Percentiles rank a stretch among this genome's conserved stretches.
These are phyloP conservation scores for Tetracladium maxilliforme DNA, from an alignment of 2,329 filamentous ascomycete genomes.

Conservation along the genomic window DNA sequence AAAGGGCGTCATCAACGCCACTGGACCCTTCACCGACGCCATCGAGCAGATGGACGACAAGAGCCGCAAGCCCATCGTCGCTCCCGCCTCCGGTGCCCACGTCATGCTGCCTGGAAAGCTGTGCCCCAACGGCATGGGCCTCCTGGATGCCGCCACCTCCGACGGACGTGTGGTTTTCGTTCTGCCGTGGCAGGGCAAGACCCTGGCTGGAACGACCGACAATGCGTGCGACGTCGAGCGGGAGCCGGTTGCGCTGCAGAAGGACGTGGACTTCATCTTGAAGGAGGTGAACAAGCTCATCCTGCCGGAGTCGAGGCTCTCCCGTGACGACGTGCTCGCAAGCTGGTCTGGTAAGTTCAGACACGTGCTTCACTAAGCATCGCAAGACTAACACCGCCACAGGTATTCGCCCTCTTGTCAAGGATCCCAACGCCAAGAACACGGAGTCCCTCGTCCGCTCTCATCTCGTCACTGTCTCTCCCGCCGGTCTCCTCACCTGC, in stretches of 20 bases:
- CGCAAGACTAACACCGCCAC: neutral
- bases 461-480: constrained; percentile 62
- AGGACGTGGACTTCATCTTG: constrained; percentile 73
- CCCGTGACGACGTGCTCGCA: constrained; percentile 61
- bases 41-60: constrained; percentile 71
- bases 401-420: constrained; percentile 63
- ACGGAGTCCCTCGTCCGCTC: constrained; percentile 74
- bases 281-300: constrained; percentile 65
- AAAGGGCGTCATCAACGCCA: constrained; percentile 73
- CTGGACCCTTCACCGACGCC: constrained; percentile 67
- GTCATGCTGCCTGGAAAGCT: constrained; percentile 68
- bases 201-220: constrained; percentile 73
- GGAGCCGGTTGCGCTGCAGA: constrained; percentile 58
- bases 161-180: constrained; percentile 85
- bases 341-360: constrained; percentile 58
- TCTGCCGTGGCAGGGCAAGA: constrained; percentile 75
- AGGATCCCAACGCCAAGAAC: constrained; percentile 67
- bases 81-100: constrained; percentile 71
- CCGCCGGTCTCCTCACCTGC: constrained; percentile 64
- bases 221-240: constrained; percentile 52
- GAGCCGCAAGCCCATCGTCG: constrained; percentile 54
- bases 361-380: neutral
- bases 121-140: constrained; percentile 66
- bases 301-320: constrained; percentile 59
- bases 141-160: constrained; percentile 69